These are phyloP conservation scores for Warburgia ugandensis DNA, from an alignment of 164 flowering plant genomes.

Conservation along the genomic window DNA sequence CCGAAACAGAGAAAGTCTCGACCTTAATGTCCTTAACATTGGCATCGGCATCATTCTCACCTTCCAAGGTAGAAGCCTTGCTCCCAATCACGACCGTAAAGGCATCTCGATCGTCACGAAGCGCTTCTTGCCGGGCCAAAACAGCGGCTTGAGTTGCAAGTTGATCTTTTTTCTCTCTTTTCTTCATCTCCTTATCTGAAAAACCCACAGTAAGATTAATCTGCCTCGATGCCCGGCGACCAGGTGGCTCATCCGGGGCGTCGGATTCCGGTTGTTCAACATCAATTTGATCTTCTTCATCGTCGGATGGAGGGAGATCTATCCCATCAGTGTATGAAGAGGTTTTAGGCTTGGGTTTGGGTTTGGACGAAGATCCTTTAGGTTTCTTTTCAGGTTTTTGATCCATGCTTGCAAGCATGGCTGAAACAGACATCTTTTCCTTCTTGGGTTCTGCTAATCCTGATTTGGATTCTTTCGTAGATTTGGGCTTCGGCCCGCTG, in stretches of 20 bases:
- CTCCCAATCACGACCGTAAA: conserved; percentile 26
- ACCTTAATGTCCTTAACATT: conserved; percentile 17
- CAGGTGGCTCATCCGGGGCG: neutral
- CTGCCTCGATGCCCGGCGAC: conserved; percentile 8
- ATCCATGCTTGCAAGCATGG: conserved; percentile 81
- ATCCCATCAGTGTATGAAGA: conserved; percentile 58
- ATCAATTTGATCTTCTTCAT: conserved; percentile 38
- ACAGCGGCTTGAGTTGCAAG: conserved; percentile 45
- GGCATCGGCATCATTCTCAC: conserved; percentile 12
- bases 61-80: conserved; percentile 5
- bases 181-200: conserved; percentile 60
- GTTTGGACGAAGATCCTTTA: conserved; percentile 29
- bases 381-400: conserved; percentile 63
- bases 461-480: too few relatives aligned
- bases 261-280: conserved; percentile 24
- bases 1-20: conserved; percentile 16
- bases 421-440: conserved; percentile 59
- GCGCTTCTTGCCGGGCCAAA: conserved; percentile 52
- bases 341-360: conserved; percentile 27
- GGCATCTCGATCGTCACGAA: conserved; percentile 73
- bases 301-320: conserved; percentile 79
- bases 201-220: conserved; percentile 28
- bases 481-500: too few relatives aligned
- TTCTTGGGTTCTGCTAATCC: too few relatives aligned
- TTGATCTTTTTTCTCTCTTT: conserved; percentile 66